Percentiles rank a stretch among this genome's conserved stretches.
Evolutionary conservation across 768 basidiomycete species (phyloP).

Genomic region (Suillus placidus): DNA sequence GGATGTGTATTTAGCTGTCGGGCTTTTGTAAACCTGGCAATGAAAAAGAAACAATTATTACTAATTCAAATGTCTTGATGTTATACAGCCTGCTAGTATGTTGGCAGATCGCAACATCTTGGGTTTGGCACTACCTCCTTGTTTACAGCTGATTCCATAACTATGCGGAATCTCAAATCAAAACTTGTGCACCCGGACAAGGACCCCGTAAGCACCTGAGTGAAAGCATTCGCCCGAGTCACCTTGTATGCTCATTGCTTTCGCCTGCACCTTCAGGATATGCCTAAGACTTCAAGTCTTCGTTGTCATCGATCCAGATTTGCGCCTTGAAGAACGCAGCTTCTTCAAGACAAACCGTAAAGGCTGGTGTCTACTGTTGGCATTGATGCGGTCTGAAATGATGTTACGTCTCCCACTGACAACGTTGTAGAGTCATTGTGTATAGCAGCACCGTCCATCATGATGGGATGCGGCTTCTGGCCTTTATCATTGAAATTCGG

Average conservation of each 20-base stretch:
- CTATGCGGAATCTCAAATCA: not conserved
- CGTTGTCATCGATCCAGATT: constrained; percentile 29
- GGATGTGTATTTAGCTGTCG: not conserved
- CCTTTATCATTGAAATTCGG: too few relatives aligned
- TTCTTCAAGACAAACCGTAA: constrained; percentile 7
- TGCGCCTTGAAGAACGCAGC: constrained; percentile 26
- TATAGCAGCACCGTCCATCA: not conserved
- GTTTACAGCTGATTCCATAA: too few relatives aligned
- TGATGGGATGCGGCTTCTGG: too few relatives aligned
- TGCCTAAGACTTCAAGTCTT: constrained; percentile 29
- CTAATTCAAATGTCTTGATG: too few relatives aligned
- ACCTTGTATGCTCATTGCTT: constrained; percentile 34
- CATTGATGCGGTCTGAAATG: too few relatives aligned
- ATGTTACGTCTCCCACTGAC: not conserved
- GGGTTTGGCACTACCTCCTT: too few relatives aligned
- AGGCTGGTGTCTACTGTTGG: not conserved
- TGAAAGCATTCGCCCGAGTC: too few relatives aligned
- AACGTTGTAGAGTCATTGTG: not conserved
- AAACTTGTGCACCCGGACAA: too few relatives aligned
- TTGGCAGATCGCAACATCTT: too few relatives aligned
- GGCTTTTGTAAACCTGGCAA: not conserved
- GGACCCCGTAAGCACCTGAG: too few relatives aligned
- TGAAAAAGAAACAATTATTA: not conserved
- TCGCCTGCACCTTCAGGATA: constrained; percentile 27
- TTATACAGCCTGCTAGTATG: too few relatives aligned